These are phyloP conservation scores for Aureobasidium zeae DNA, from an alignment of 2,329 filamentous ascomycete species.

Conservation along the genomic window DNA sequence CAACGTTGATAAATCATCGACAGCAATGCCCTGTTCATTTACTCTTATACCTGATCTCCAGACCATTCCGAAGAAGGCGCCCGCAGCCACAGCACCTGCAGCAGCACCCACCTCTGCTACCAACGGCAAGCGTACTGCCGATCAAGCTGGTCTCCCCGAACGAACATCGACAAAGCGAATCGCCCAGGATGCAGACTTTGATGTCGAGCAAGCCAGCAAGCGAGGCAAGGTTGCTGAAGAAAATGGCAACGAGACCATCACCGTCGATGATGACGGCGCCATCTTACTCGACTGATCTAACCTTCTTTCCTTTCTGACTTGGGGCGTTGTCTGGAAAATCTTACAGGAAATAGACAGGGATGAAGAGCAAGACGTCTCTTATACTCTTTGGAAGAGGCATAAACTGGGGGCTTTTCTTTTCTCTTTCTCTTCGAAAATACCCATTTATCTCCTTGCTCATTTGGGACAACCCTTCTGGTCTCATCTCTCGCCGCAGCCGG, in stretches of 20 bases:
- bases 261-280: conserved; percentile 30
- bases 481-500: no score
- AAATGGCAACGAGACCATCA: conserved; percentile 27
- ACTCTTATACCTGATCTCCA: conserved; percentile 15
- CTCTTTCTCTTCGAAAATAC: no score
- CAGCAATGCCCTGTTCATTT: conserved; percentile 4
- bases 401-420: no score
- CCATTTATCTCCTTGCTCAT: no score
- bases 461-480: no score
- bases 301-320: no score
- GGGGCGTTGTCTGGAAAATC: no score
- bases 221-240: conserved; percentile 33
- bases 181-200: conserved; percentile 33
- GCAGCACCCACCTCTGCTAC: conserved; percentile 7
- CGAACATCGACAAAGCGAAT: conserved; percentile 33
- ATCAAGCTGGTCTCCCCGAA: conserved; percentile 3
- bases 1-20: not conserved
- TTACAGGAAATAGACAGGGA: no score
- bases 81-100: conserved; percentile 8
- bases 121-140: not conserved
- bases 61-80: conserved; percentile 17
- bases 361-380: no score
- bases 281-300: conserved; percentile 24
- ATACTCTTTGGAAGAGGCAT: no score
- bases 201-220: conserved; percentile 29